These are phyloP conservation scores for Erodium maritimum DNA, from an alignment of 345 rosid genomes.

Conservation along the genomic window DNA sequence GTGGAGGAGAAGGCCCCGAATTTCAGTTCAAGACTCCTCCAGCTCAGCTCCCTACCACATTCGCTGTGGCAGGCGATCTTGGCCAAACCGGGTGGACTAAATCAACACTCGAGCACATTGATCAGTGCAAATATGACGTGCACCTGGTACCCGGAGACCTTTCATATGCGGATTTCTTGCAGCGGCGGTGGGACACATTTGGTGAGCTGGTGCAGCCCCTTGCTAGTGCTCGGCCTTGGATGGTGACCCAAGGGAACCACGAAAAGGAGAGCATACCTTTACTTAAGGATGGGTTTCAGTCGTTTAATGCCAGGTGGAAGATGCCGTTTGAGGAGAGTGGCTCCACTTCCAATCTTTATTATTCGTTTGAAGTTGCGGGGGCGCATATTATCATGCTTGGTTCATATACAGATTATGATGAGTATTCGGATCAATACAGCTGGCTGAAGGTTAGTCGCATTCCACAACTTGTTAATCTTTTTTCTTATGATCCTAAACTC, in stretches of 20 bases:
- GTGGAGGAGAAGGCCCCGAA: constrained; percentile 79
- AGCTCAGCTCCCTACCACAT: constrained; percentile 57
- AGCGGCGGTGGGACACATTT: constrained; percentile 82
- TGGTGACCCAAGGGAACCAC: constrained; percentile 96
- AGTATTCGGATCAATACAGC: constrained; percentile 53
- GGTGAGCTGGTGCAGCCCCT: constrained; percentile 86
- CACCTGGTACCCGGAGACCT: constrained; percentile 94
- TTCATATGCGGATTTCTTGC: constrained; percentile 85
- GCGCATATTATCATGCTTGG: constrained; percentile 82
- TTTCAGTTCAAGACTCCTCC: constrained; percentile 86
- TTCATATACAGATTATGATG: constrained; percentile 62
- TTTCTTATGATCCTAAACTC: neutral
- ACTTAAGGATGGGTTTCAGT: constrained; percentile 50
- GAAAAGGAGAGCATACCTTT: constrained; percentile 66
- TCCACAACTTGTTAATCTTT: neutral
- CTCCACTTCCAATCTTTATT: constrained; percentile 79
- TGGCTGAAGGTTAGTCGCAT: constrained; percentile 63
- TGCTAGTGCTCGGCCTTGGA: constrained; percentile 96
- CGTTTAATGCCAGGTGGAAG: constrained; percentile 88
- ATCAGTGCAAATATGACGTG: constrained; percentile 56
- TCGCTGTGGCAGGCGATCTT: constrained; percentile 93
- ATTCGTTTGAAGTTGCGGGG: constrained; percentile 85
- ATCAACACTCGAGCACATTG: constrained; percentile 76
- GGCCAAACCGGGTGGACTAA: constrained; percentile 97
- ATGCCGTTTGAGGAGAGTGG: constrained; percentile 89